These are phyloP conservation scores for Macrolepiota fuliginosa DNA, from an alignment of 768 basidiomycete genomes.

Conservation along the genomic window DNA sequence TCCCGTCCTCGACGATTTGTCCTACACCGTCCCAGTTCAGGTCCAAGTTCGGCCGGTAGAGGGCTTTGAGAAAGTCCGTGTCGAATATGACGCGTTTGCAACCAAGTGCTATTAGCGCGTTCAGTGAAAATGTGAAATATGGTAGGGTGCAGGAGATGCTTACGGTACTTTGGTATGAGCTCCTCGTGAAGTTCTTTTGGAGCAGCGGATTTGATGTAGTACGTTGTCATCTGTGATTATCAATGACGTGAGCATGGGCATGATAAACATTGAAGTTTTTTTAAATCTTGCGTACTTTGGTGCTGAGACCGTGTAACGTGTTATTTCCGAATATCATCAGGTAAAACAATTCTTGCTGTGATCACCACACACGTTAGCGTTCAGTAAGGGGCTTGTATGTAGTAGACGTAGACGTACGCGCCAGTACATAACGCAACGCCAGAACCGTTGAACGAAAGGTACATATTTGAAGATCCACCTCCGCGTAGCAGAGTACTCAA, in stretches of 20 bases:
- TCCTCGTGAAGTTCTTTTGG: constrained; percentile 43
- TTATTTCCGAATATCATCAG: not conserved
- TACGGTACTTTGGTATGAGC: constrained; percentile 50
- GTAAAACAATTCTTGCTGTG: not conserved
- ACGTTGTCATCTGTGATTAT: constrained; percentile 16
- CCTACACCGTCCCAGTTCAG: constrained; percentile 41
- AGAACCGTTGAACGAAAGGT: constrained; percentile 6
- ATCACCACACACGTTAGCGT: not conserved
- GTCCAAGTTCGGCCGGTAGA: constrained; percentile 45
- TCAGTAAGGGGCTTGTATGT: not conserved
- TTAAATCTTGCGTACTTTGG: not conserved
- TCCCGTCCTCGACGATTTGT: constrained; percentile 36
- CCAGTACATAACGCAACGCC: not conserved
- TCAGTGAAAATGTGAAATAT: not conserved
- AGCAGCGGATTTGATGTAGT: constrained; percentile 36
- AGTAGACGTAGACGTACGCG: not conserved
- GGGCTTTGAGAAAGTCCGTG: constrained; percentile 39
- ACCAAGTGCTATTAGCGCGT: constrained; percentile 35
- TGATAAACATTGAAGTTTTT: no score
- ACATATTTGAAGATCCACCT: constrained; percentile 15
- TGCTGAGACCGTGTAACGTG: not conserved
- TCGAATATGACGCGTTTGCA: constrained; percentile 56
- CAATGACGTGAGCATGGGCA: not conserved
- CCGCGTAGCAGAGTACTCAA: constrained; percentile 16
- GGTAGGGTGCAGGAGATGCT: constrained; percentile 10